Evolutionary conservation across 1,139 yeast genomes (phyloP).

Genomic region (Sugiyamaella japonica): DNA sequence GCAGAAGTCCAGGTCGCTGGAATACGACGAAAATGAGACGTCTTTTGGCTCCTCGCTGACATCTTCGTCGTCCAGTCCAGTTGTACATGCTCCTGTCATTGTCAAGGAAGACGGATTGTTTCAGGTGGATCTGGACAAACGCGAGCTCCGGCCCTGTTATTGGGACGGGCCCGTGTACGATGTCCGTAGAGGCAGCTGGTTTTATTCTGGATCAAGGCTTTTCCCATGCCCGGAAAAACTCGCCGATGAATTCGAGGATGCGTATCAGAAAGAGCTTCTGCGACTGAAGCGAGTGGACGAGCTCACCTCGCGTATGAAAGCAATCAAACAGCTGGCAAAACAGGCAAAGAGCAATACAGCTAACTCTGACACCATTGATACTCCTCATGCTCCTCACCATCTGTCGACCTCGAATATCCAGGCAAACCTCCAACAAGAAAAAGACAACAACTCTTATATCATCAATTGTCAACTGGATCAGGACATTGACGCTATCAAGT

Average conservation of each 20-base stretch:
- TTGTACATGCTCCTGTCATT: conserved; percentile 41
- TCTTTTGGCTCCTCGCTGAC: conserved; percentile 3
- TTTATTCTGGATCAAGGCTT: conserved; percentile 48
- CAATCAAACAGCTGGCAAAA: background rate
- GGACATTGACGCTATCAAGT: conserved; percentile 16
- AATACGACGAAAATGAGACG: conserved; percentile 4
- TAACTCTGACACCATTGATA: background rate
- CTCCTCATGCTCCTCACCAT: background rate
- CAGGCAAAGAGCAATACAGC: background rate
- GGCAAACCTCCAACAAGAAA: conserved; percentile 11
- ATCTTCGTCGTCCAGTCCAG: background rate
- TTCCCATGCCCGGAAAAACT: conserved; percentile 56
- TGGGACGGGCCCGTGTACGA: conserved; percentile 91
- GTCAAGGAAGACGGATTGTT: conserved; percentile 84
- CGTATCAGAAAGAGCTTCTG: conserved; percentile 43
- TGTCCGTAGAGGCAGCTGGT: conserved; percentile 87
- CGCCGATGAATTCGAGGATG: conserved; percentile 60
- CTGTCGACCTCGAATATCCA: background rate
- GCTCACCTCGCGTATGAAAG: conserved; percentile 2
- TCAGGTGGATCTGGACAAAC: conserved; percentile 59
- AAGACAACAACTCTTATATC: conserved; percentile 5
- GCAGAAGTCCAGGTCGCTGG: conserved; percentile 1
- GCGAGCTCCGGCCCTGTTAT: conserved; percentile 66
- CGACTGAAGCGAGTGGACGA: conserved; percentile 6
- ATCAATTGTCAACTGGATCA: conserved; percentile 17